phyloP scores from a whole-genome alignment of 2,329 filamentous ascomycete genomes.

The Fusarium nurragi region DNA sequence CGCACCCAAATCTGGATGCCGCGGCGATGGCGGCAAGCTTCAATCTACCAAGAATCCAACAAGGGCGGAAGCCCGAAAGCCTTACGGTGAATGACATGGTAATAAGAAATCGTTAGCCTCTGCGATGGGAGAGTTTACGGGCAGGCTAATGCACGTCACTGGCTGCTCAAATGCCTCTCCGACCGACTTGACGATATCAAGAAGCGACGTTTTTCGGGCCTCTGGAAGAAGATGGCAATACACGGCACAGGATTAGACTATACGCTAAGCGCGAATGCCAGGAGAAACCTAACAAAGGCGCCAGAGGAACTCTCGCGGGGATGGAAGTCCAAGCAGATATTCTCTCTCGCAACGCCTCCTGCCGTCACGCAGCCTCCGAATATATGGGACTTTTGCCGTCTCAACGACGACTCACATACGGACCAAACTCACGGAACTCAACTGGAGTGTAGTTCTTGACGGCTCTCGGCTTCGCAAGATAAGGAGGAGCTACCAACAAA shows the following conservation, averaged over 20 bases:
- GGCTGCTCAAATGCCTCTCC: neutral
- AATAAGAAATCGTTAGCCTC: neutral
- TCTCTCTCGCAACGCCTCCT: neutral
- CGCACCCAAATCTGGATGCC: neutral
- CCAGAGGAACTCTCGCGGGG: neutral
- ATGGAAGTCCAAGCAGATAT: neutral
- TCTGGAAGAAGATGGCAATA: neutral
- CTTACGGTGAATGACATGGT: neutral
- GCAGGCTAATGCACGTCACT: neutral
- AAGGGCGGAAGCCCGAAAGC: neutral
- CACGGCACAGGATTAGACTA: neutral
- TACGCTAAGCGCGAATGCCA: neutral
- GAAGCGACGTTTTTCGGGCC: neutral
- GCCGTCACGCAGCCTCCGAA: neutral
- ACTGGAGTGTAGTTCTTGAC: neutral
- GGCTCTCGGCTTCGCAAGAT: neutral
- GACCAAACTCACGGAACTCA: neutral
- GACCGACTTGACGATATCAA: neutral
- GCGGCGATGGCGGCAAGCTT: conserved; percentile 13
- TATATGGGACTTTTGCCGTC: neutral
- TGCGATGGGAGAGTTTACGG: neutral
- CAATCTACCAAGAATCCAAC: neutral
- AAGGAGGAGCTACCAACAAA: neutral
- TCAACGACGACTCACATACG: neutral
- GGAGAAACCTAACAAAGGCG: too few species aligned